phyloP scores from a whole-genome alignment of 495 filamentous ascomycete species.

The Neurospora sp. region DNA sequence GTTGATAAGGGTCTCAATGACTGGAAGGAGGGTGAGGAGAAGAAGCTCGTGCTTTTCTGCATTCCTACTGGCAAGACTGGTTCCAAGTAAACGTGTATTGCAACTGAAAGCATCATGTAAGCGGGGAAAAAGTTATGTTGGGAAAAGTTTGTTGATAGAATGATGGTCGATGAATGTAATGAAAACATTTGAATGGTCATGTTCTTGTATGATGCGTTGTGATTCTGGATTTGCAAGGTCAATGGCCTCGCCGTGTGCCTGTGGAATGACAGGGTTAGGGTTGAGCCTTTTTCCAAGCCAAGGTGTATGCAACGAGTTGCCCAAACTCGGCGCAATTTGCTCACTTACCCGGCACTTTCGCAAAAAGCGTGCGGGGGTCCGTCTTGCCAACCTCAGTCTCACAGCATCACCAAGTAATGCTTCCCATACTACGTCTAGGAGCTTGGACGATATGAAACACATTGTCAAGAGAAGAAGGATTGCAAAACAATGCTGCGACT shows the following conservation, averaged over 20 bases:
- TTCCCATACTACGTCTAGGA: not conserved
- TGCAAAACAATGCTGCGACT: too few relatives aligned
- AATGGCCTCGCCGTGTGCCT: not conserved
- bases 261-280: not conserved
- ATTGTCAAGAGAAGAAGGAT: not conserved
- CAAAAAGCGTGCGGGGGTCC: not conserved
- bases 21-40: conserved; percentile 34
- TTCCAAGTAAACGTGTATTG: conserved; percentile 8
- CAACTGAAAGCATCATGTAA: not conserved
- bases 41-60: conserved; percentile 63
- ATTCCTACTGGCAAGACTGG: conserved; percentile 53
- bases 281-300: not conserved
- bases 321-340: not conserved
- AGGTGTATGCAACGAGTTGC: too few relatives aligned
- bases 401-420: not conserved
- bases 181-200: not conserved
- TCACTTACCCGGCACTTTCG: not conserved
- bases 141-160: not conserved
- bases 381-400: not conserved
- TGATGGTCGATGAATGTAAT: not conserved
- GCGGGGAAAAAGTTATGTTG: not conserved
- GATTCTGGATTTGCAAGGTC: not conserved
- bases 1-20: conserved; percentile 48
- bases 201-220: not conserved
- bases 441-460: not conserved